Conservation (phyloP, 176 grass and related monocot species). For the Themeda triandra region DNA sequence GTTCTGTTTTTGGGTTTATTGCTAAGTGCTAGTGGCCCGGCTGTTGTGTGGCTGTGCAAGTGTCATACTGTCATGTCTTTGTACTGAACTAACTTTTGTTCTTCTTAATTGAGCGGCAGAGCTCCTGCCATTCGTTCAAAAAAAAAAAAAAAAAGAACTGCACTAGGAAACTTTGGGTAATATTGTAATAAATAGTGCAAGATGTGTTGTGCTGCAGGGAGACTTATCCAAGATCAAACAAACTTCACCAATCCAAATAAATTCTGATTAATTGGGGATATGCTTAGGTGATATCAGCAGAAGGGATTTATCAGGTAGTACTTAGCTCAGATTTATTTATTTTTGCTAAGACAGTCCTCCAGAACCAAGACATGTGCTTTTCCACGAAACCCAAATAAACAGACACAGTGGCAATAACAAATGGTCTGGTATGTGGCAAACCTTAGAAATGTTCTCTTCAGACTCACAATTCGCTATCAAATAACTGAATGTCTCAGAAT, state of each 20-base stretch:
- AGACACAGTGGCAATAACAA: conserved; percentile 23
- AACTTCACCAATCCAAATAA: not conserved
- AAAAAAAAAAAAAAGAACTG: not conserved
- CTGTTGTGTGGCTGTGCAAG: not conserved
- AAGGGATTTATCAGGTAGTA: not conserved
- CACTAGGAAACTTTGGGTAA: conserved; percentile 11
- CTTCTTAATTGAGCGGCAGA: not conserved
- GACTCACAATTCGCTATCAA: conserved; percentile 78
- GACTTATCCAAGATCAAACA: conserved; percentile 8
- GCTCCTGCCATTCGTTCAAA: not conserved
- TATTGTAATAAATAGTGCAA: not conserved
- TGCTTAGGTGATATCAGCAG: conserved; percentile 16
- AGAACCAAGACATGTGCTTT: conserved; percentile 8
- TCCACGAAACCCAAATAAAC: conserved; percentile 25
- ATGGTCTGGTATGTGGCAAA: conserved; percentile 34
- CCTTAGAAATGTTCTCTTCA: conserved; percentile 77
- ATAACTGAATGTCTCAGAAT: conserved; percentile 89
- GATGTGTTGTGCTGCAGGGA: not conserved
- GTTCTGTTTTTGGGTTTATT: not conserved
- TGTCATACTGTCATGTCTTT: not conserved
- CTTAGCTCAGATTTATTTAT: not conserved
- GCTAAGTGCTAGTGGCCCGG: not conserved
- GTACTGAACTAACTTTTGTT: not conserved
- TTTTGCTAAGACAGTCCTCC: conserved; percentile 10
- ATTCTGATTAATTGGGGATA: conserved; percentile 14